Evolutionary conservation across 306 rosid species (phyloP).

Genomic region (Benincasa hispida): DNA sequence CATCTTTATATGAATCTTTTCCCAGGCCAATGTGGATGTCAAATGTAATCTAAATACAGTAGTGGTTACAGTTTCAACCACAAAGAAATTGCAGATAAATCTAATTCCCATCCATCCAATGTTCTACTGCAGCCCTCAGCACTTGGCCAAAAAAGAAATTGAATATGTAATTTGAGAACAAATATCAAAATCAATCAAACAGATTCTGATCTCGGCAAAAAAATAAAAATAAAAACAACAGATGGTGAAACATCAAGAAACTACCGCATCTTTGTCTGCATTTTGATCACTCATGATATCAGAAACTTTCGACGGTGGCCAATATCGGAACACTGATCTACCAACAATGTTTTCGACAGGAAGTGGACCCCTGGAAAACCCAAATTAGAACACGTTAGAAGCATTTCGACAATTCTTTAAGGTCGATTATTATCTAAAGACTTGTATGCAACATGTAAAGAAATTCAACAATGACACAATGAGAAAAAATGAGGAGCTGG

Average conservation of each 20-base stretch:
- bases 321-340: slow-evolving; percentile 77
- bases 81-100: background rate
- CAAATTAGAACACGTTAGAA: background rate
- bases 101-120: background rate
- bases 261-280: slow-evolving; percentile 27
- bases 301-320: slow-evolving; percentile 82
- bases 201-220: background rate
- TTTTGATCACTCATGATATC: slow-evolving; percentile 20
- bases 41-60: background rate
- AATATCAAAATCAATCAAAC: background rate
- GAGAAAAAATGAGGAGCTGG: background rate
- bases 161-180: background rate
- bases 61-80: background rate
- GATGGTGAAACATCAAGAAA: slow-evolving; percentile 30
- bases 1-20: background rate
- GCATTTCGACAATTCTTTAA: background rate
- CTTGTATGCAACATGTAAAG: slow-evolving; percentile 9
- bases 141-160: background rate
- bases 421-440: background rate
- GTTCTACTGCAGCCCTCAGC: background rate
- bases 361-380: slow-evolving; percentile 81
- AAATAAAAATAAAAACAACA: background rate
- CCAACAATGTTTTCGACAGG: slow-evolving; percentile 82
- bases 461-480: slow-evolving; percentile 7
- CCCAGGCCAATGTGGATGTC: background rate